Evolutionary conservation across 306 rosid genomes (phyloP).

Genomic region (Fragaria ananassa): DNA sequence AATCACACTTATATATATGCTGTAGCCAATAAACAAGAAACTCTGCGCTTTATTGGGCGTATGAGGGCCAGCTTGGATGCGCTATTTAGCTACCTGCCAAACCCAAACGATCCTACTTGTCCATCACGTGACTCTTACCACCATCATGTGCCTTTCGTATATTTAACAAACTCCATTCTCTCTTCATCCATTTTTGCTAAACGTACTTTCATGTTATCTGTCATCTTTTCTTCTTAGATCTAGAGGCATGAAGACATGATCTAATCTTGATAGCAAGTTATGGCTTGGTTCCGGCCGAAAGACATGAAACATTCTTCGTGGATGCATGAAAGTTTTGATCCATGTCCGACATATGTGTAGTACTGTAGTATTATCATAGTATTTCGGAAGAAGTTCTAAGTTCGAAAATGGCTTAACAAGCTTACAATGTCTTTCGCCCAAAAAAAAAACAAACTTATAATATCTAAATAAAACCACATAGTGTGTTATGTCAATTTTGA

Average conservation of each 20-base stretch:
- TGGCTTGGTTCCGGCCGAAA: background rate
- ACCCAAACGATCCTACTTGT: constrained; percentile 10
- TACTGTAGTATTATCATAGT: no score
- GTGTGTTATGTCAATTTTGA: no score
- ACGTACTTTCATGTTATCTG: background rate
- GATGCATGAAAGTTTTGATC: no score
- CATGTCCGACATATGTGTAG: no score
- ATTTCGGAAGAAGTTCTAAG: no score
- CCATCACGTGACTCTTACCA: background rate
- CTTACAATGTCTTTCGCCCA: no score
- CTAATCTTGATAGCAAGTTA: background rate
- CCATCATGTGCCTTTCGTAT: constrained; percentile 23
- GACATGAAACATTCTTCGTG: background rate
- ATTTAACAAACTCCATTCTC: background rate
- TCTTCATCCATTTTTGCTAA: background rate
- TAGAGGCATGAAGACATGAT: background rate
- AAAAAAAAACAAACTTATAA: no score
- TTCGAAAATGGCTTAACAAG: no score
- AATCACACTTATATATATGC: background rate
- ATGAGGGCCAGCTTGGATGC: constrained; percentile 24
- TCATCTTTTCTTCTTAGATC: background rate
- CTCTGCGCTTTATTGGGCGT: constrained; percentile 36
- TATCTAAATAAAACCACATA: no score
- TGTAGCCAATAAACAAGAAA: constrained; percentile 12
- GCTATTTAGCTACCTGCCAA: constrained; percentile 24